A percentile compares a stretch with the other conserved stretches of the same genome.
Conservation (phyloP, 2,329 filamentous ascomycete genomes). For the Piedraia hortae region DNA sequence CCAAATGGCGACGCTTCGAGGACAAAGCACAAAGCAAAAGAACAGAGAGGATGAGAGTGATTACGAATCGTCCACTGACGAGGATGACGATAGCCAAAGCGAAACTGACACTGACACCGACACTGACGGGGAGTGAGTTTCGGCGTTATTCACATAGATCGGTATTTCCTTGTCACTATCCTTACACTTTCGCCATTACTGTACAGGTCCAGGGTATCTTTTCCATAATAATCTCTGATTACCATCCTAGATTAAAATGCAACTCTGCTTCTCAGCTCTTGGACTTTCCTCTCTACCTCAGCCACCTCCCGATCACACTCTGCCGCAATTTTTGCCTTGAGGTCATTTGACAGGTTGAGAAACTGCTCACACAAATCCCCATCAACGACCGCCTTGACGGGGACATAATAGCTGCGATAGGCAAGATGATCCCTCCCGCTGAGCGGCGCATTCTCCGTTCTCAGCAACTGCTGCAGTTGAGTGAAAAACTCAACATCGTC, state of each 20-base stretch:
- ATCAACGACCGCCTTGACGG: conserved; percentile 89
- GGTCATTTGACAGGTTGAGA: conserved; percentile 54
- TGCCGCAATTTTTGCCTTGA: conserved; percentile 82
- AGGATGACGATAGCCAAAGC: conserved; percentile 13
- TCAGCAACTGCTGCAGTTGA: conserved; percentile 64
- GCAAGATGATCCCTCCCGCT: conserved; percentile 86
- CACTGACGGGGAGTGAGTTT: conserved; percentile 1
- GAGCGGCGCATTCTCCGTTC: conserved; percentile 62
- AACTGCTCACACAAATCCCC: conserved; percentile 90
- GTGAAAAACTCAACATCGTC: conserved; percentile 98
- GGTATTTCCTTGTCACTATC: no score
- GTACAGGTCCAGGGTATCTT: no score
- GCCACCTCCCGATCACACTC: conserved; percentile 74
- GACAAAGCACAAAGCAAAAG: conserved; percentile 5
- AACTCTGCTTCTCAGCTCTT: conserved; percentile 14
- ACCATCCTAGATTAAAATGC: conserved; percentile 12
- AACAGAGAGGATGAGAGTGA: conserved; percentile 11
- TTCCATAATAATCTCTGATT: no score
- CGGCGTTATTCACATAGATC: no score
- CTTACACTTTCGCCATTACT: no score
- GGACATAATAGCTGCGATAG: conserved; percentile 85
- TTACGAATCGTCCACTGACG: conserved; percentile 14
- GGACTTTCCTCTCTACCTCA: conserved; percentile 86
- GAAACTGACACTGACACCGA: conserved; percentile 44
- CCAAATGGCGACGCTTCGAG: conserved; percentile 14